Conservation (phyloP, 495 filamentous ascomycete genomes). For the Penicillium simplicissimum region DNA sequence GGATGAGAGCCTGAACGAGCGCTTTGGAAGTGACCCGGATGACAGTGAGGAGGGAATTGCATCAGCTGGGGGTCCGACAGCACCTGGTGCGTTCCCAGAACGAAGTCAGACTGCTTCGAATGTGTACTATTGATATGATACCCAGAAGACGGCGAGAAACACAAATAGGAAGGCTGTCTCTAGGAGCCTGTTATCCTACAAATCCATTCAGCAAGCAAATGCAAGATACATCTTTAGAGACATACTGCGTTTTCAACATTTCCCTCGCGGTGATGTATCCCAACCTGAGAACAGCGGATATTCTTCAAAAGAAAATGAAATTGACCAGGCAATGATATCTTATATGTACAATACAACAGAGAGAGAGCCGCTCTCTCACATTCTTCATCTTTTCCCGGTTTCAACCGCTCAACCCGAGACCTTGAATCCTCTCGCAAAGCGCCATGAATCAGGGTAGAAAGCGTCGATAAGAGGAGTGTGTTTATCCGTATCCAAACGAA, state of each 20-base stretch:
- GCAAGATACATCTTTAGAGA: background rate
- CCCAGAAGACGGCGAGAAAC: slow-evolving; percentile 6
- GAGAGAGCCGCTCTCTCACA: slow-evolving; percentile 10
- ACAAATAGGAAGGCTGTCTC: background rate
- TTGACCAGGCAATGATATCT: slow-evolving; percentile 30
- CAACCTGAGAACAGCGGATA: background rate
- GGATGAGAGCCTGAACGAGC: slow-evolving; percentile 33
- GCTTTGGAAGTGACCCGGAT: slow-evolving; percentile 37
- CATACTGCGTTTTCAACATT: background rate
- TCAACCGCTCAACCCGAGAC: background rate
- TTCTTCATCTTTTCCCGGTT: background rate
- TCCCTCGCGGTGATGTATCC: too few relatives aligned
- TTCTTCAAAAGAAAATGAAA: slow-evolving; percentile 20
- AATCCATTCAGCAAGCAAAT: background rate
- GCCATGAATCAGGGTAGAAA: background rate
- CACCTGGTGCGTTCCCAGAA: slow-evolving; percentile 45
- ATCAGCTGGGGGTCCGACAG: slow-evolving; percentile 31
- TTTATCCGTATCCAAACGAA: too few relatives aligned
- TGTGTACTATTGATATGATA: slow-evolving; percentile 50
- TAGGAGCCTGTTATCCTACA: background rate
- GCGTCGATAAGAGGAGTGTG: background rate
- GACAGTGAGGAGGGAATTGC: slow-evolving; percentile 52
- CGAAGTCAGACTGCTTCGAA: slow-evolving; percentile 36
- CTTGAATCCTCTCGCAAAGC: background rate
- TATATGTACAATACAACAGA: slow-evolving; percentile 31